A percentile compares a stretch with the other conserved stretches of the same genome.
Evolutionary conservation across 176 grass and related monocot genomes (phyloP).

Genomic region (Juncus effusus): DNA sequence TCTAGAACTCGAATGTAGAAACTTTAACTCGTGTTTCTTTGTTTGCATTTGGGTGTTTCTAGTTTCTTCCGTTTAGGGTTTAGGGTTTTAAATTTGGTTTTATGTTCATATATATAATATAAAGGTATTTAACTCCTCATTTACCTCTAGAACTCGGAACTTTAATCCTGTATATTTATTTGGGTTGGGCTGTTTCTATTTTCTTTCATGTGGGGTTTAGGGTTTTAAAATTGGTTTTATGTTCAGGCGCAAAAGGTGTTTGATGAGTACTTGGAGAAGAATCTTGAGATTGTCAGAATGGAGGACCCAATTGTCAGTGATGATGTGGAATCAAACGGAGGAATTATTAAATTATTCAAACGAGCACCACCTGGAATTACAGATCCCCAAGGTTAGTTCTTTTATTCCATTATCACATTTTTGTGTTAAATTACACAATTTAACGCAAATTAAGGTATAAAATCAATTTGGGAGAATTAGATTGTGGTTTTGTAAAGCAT

Average conservation of each 20-base stretch:
- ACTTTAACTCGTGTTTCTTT: not conserved
- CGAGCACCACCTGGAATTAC: conserved; percentile 73
- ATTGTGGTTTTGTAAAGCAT: too few relatives aligned
- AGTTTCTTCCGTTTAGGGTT: not conserved
- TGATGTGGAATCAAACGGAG: conserved; percentile 39
- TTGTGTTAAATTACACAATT: too few relatives aligned
- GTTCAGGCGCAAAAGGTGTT: conserved; percentile 77
- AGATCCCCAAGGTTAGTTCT: conserved; percentile 31
- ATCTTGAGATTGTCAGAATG: conserved; percentile 58
- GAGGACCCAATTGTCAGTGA: conserved; percentile 30
- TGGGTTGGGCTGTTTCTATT: too few relatives aligned
- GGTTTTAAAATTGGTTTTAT: not conserved
- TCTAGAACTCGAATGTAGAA: not conserved
- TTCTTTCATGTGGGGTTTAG: too few relatives aligned
- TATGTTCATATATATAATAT: too few relatives aligned
- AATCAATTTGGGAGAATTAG: too few relatives aligned
- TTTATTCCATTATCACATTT: not conserved
- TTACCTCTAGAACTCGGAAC: too few relatives aligned
- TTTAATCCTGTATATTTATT: too few relatives aligned
- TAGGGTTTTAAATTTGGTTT: too few relatives aligned
- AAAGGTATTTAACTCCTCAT: too few relatives aligned
- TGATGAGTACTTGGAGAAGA: conserved; percentile 72
- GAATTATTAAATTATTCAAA: conserved; percentile 67
- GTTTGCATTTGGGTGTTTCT: not conserved
- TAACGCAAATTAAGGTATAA: too few relatives aligned